Base-by-base conservation (phyloP, 106 monocot genomes). In the Xerophyta viscosa region DNA sequence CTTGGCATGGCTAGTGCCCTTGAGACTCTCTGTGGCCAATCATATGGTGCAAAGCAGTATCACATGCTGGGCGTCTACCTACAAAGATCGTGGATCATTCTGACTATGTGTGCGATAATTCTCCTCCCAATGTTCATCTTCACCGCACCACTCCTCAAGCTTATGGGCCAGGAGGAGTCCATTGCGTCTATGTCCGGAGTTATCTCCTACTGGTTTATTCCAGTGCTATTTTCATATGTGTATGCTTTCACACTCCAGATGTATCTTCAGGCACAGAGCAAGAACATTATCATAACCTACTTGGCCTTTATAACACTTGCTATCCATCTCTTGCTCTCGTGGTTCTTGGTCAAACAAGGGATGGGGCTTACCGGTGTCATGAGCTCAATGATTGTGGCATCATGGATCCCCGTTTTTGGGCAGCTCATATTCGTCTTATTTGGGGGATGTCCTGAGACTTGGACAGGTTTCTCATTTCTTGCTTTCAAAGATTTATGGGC, bases 381-480 rank as follows among this genome's bases (percentile, higher is more conserved):
- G 81, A 20, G 20, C 0, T 76, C 76, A 1, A 61, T 71, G 71
- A 65, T 81, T 4, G 6, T 76, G 6, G 61, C 71, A 14, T 51
- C 61, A 50, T 81, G 72, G 81, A 68, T 81, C 7, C 76, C 76
- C 0, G 29, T 65, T 1, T 10, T 76, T 2, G 81, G 81, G 0
- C 71, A 76, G 50, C 43, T 81, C 20, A 60, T 19, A 0, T 81
- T 68, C 18, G 45, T 76, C 12, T 48, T 66, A 9, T 72, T 23
- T 37, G 82, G 83, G 3, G 83, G 74, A 0, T 83, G 83, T 44
- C 69, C 69, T 20, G 48, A 66, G 1, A 77, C 83, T 0, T 83
- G 83, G 83, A 74, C 43, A 18, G 73, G 83, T 0, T 83, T 83
- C 46, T 74, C 83, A 1, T 42, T 2, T 2, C 22, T 4, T 28